phyloP scores from a whole-genome alignment of 495 filamentous ascomycete genomes.

The Chaetomium fimeti region DNA sequence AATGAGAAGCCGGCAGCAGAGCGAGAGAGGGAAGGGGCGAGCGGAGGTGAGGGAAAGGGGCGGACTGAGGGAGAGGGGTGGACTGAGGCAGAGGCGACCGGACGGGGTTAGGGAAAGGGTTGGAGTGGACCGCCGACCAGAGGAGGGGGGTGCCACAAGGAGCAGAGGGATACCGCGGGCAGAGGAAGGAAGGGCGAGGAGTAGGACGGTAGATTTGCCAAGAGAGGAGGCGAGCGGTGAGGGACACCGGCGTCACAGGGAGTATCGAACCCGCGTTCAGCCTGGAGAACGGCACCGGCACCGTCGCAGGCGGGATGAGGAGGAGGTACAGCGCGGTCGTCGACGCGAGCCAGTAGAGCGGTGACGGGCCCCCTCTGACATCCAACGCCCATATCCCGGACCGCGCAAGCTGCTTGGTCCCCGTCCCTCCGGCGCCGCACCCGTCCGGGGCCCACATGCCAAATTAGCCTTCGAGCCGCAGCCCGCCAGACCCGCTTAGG shows the following conservation, averaged over 20 bases:
- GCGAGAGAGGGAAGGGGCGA: background rate
- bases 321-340: background rate
- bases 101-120: background rate
- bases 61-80: background rate
- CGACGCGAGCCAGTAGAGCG: background rate
- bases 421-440: background rate
- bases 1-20: background rate
- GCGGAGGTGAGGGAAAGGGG: background rate
- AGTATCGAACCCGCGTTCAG: background rate
- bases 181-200: background rate
- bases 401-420: background rate
- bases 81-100: background rate
- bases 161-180: background rate
- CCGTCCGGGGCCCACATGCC: background rate
- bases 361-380: background rate
- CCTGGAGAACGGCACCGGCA: conserved; percentile 2
- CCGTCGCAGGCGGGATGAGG: background rate
- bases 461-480: background rate
- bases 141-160: background rate
- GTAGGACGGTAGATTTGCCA: background rate
- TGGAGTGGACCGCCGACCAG: background rate
- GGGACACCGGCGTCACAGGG: background rate
- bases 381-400: background rate
- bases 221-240: conserved; percentile 1
- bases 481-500: conserved; percentile 10